Evolutionary conservation across 2,329 filamentous ascomycete genomes (phyloP).

Genomic region (Aspergillus ibericus): DNA sequence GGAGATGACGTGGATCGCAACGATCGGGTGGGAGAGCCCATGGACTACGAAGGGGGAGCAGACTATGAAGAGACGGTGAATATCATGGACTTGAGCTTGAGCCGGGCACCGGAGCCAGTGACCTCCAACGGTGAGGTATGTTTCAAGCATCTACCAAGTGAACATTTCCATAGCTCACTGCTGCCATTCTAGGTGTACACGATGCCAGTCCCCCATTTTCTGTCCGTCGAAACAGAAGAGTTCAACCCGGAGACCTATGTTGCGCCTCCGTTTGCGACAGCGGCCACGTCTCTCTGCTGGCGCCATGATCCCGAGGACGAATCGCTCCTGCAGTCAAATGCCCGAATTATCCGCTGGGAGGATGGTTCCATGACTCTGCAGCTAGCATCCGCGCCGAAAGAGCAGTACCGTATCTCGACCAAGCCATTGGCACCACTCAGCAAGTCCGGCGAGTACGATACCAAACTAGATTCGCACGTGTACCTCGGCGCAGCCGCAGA

Average conservation of each 20-base stretch:
- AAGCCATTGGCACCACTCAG: slow-evolving; percentile 60
- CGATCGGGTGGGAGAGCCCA: slow-evolving; percentile 51
- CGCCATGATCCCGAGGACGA: slow-evolving; percentile 62
- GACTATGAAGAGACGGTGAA: slow-evolving; percentile 50
- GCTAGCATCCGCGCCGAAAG: slow-evolving; percentile 60
- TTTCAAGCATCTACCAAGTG: not conserved
- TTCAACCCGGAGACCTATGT: slow-evolving; percentile 63
- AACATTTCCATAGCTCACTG: not conserved
- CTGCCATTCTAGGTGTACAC: slow-evolving; percentile 54
- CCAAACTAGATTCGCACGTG: slow-evolving; percentile 61
- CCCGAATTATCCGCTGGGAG: slow-evolving; percentile 65
- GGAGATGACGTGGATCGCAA: slow-evolving; percentile 60
- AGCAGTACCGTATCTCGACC: slow-evolving; percentile 61
- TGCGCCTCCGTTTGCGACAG: slow-evolving; percentile 62
- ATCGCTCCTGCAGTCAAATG: slow-evolving; percentile 62
- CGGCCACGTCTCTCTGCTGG: slow-evolving; percentile 66
- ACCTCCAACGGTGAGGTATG: slow-evolving; percentile 45
- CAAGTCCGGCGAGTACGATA: slow-evolving; percentile 52
- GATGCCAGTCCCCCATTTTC: slow-evolving; percentile 63
- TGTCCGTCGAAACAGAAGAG: slow-evolving; percentile 61
- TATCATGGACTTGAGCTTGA: slow-evolving; percentile 57
- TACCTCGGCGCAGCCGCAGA: slow-evolving; percentile 63
- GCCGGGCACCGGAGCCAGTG: slow-evolving; percentile 58
- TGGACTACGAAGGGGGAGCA: slow-evolving; percentile 45
- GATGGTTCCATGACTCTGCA: slow-evolving; percentile 67